Conservation (phyloP, 768 basidiomycete species). For the Boletus barrowsii region DNA sequence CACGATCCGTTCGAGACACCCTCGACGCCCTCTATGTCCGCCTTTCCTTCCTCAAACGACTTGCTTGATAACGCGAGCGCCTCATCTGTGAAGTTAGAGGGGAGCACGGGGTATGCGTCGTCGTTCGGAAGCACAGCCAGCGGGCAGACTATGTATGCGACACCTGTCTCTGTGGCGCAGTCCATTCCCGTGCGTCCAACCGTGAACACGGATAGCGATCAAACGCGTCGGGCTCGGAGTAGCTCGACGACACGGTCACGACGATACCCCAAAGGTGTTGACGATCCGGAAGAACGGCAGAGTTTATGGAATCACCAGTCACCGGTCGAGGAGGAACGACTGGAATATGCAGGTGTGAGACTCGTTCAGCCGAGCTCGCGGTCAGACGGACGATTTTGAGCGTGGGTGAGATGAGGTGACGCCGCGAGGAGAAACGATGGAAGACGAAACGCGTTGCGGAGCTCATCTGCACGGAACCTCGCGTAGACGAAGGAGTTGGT, state of each 20-base stretch:
- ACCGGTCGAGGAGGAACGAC: constrained; percentile 20
- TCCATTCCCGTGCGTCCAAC: constrained; percentile 3
- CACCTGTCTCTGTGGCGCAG: constrained; percentile 2
- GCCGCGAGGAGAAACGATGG: too few species aligned
- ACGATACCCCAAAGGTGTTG: constrained; percentile 42
- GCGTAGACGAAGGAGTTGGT: too few species aligned
- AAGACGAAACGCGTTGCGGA: not conserved
- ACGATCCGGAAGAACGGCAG: constrained; percentile 61
- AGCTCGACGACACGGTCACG: constrained; percentile 47
- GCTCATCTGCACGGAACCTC: too few species aligned
- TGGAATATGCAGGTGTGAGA: constrained; percentile 33
- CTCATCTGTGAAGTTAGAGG: not conserved
- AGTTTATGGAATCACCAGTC: constrained; percentile 46
- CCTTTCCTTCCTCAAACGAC: constrained; percentile 25
- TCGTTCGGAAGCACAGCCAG: constrained; percentile 14
- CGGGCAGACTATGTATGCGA: constrained; percentile 17
- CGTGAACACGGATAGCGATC: constrained; percentile 4
- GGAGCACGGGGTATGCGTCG: not conserved
- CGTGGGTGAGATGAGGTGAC: not conserved
- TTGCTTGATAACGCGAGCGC: constrained; percentile 1
- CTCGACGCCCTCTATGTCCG: constrained; percentile 27
- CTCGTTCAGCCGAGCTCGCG: constrained; percentile 34
- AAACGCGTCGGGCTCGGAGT: constrained; percentile 30
- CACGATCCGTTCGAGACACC: constrained; percentile 31
- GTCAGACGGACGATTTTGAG: constrained; percentile 21